phyloP scores from a whole-genome alignment of 768 basidiomycete species.

The Myochromella boudieri region DNA sequence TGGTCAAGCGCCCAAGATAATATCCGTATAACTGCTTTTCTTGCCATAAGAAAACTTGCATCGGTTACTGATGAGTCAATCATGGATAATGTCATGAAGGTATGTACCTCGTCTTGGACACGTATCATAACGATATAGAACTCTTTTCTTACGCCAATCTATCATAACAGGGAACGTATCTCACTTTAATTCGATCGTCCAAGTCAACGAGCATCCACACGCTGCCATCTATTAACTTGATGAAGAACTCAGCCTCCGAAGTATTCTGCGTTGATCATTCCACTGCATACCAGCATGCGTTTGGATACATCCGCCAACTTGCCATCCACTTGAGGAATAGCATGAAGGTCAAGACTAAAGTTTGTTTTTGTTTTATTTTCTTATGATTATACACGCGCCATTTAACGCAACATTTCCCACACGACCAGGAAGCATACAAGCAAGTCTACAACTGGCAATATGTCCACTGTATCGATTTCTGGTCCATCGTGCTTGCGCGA shows the following conservation, averaged over 20 bases:
- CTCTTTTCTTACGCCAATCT: slow-evolving; percentile 1
- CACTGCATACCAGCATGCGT: slow-evolving; percentile 88
- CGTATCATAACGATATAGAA: not conserved
- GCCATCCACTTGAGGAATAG: slow-evolving; percentile 91
- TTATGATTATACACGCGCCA: not conserved
- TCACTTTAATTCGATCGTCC: slow-evolving; percentile 78
- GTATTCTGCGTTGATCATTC: slow-evolving; percentile 79
- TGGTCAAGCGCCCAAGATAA: slow-evolving; percentile 84
- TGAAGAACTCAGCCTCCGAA: slow-evolving; percentile 97
- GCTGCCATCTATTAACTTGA: slow-evolving; percentile 88
- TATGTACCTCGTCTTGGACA: slow-evolving; percentile 27
- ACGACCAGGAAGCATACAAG: slow-evolving; percentile 77
- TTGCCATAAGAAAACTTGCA: slow-evolving; percentile 80
- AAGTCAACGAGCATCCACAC: slow-evolving; percentile 87
- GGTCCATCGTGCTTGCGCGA: slow-evolving; percentile 83
- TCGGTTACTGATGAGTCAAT: slow-evolving; percentile 77
- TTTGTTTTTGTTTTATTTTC: slow-evolving; percentile 24
- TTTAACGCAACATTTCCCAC: slow-evolving; percentile 10
- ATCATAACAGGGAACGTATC: slow-evolving; percentile 73
- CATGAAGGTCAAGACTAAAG: slow-evolving; percentile 87
- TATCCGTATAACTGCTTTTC: slow-evolving; percentile 81
- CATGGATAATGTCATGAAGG: slow-evolving; percentile 86
- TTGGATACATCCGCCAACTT: slow-evolving; percentile 92
- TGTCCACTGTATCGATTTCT: slow-evolving; percentile 94
- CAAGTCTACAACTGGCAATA: slow-evolving; percentile 99